phyloP scores from a whole-genome alignment of 2,329 filamentous ascomycete species.

The Chaetomiaceae sp. region DNA sequence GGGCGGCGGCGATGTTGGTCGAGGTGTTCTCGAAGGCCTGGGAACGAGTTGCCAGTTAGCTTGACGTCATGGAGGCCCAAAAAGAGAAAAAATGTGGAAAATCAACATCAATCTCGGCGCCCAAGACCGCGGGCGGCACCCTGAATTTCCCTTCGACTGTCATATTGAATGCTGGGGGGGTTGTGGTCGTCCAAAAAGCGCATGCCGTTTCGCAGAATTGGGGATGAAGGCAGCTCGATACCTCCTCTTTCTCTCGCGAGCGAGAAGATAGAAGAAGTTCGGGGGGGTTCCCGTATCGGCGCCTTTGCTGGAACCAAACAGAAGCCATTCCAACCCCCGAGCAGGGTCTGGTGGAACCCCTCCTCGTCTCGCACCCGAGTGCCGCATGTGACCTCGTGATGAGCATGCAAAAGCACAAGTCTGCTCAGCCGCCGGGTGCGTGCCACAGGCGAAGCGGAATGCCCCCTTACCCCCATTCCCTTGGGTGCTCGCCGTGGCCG shows the following conservation, averaged over 20 bases:
- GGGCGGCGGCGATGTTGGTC: conserved; percentile 92
- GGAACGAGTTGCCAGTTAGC: conserved; percentile 31
- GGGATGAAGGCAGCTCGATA: too few species aligned
- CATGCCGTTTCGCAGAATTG: neutral
- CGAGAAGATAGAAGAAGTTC: too few species aligned
- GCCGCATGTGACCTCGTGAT: conserved; percentile 3
- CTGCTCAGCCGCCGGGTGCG: conserved; percentile 7
- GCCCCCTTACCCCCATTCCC: neutral
- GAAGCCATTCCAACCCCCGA: neutral
- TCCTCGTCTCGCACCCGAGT: too few species aligned
- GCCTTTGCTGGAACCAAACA: neutral
- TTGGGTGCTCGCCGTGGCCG: neutral
- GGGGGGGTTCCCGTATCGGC: neutral
- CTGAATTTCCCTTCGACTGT: neutral
- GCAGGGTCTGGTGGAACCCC: neutral
- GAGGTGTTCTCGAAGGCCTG: conserved; percentile 99
- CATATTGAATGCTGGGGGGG: neutral
- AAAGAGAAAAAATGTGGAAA: neutral
- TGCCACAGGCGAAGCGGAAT: neutral
- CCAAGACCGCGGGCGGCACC: neutral
- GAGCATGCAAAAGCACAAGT: conserved; percentile 6
- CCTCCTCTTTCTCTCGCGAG: too few species aligned
- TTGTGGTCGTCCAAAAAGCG: neutral
- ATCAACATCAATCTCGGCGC: conserved; percentile 4
- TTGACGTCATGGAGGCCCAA: conserved; percentile 11